A percentile compares a stretch with the other conserved stretches of the same genome.
Evolutionary conservation across 2,329 filamentous ascomycete species (phyloP).

Genomic region (Westerdykella aurantiaca): DNA sequence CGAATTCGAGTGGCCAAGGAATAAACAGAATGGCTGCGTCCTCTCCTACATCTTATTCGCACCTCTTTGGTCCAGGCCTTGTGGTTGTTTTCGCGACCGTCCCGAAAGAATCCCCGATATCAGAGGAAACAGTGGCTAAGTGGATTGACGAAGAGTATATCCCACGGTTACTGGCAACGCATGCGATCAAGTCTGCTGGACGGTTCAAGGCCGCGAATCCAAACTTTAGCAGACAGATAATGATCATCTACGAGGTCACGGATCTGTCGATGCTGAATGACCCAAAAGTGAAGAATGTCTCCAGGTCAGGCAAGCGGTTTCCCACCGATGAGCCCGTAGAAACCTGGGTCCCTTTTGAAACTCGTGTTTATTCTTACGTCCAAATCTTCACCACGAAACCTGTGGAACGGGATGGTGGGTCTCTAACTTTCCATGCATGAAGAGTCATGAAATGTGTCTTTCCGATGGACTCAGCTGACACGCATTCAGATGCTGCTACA

Average conservation of each 20-base stretch:
- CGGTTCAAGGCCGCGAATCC: conserved; percentile 20
- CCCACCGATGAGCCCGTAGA: conserved; percentile 14
- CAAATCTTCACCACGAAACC: conserved; percentile 14
- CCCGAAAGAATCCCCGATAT: conserved; percentile 10
- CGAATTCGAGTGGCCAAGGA: no score
- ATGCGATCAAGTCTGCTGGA: conserved; percentile 12
- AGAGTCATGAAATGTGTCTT: neutral
- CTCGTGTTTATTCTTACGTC: conserved; percentile 13
- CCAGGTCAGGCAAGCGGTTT: conserved; percentile 14
- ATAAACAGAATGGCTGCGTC: no score
- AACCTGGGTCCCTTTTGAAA: conserved; percentile 16
- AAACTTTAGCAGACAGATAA: conserved; percentile 13
- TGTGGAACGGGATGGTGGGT: conserved; percentile 17
- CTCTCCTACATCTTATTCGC: no score
- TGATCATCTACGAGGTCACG: conserved; percentile 21
- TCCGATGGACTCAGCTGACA: neutral
- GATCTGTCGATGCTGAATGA: conserved; percentile 15
- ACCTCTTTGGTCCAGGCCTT: conserved; percentile 17
- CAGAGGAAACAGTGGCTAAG: conserved; percentile 14
- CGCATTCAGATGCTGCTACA: conserved; percentile 11
- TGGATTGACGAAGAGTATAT: conserved; percentile 23
- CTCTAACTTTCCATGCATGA: neutral
- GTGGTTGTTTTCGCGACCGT: conserved; percentile 17
- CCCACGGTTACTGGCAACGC: conserved; percentile 16
- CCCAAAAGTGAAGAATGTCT: conserved; percentile 13